Base-by-base conservation (phyloP, 208 protist species). In the Acanthamoeba quina region DNA sequence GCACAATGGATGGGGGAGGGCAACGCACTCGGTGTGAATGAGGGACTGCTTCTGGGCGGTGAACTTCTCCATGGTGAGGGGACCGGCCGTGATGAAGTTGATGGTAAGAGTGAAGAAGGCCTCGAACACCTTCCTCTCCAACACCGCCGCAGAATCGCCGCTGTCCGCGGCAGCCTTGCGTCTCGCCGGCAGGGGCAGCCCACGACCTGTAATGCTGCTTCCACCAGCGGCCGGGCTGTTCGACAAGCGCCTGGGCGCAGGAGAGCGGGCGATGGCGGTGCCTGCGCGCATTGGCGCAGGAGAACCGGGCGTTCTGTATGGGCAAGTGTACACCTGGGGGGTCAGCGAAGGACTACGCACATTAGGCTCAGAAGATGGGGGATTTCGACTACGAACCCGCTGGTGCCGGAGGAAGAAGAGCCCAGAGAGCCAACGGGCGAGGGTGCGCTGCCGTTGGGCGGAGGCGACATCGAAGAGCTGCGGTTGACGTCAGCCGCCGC, bases 51-150 rank as follows among this genome's bases (percentile, higher is more conserved):
- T 94, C 56, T 58, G 66, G 21, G 90, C 41, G 60, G 70, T 72
- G 44, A 94, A 94, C 66, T 94, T 80, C 52, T 94, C 90, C 90
- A 94, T 66, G 31, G 72, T 94, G 24, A 94, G 70, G 21, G 90
- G 72, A 17, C 90, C 70, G n/a, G 90, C 66, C 24, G 90, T 94
- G 70, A 94, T 94, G 47, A 94, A 94, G 49, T 94, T 70, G 56
- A 94, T 47, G 17, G 90, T 85, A 37, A 94, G 68, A 0, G 66
- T 85, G 90, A 94, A 94, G 90, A 94, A 94, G 31, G 47, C 72
- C 52, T 80, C 90, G 54, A 94, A 85, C 29, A 94, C 72, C 54
- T 80, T 70, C 70, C 72, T 64, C 74, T 85, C 72, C 24, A 86
- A 1, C 78, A 26, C 11, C 44, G 29, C 26, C 9, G 78, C 78